phyloP scores from a whole-genome alignment of 176 grass and related monocot species.

The Aegilops sharonensis region DNA sequence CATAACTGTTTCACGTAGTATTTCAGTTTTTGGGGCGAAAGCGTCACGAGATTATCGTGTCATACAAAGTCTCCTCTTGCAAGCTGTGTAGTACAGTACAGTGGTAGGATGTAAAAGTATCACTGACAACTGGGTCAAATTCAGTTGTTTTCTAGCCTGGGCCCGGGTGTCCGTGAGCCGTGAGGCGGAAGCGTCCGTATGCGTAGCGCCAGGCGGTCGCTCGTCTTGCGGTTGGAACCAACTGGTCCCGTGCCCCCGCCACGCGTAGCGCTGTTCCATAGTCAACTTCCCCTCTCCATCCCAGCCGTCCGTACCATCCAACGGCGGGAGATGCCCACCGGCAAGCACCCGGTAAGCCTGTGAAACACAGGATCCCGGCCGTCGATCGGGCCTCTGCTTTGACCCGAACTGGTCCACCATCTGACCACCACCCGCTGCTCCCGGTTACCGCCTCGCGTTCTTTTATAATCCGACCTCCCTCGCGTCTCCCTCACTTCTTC shows the following conservation, averaged over 20 bases:
- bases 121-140: not conserved
- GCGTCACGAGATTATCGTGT: not conserved
- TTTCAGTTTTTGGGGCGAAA: not conserved
- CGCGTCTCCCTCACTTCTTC: not conserved
- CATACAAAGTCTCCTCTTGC: not conserved
- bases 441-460: not conserved
- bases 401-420: not conserved
- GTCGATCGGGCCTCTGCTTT: not conserved
- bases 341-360: not conserved
- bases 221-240: slow-evolving; percentile 5
- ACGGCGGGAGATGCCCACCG: not conserved
- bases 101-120: not conserved
- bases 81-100: not conserved
- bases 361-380: not conserved
- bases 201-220: not conserved
- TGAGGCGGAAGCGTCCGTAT: not conserved
- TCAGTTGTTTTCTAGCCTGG: rapidly evolving
- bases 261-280: not conserved
- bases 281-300: slow-evolving; percentile 31
- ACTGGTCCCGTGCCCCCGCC: slow-evolving; percentile 20
- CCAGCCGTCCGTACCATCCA: slow-evolving; percentile 17
- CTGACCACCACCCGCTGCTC: not conserved
- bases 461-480: slow-evolving; percentile 21
- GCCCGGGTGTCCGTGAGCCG: not conserved
- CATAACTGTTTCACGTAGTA: not conserved